A percentile compares a stretch with the other conserved stretches of the same genome.
Conservation (phyloP, 176 grass and related monocot genomes). For the Tillandsia fasciculata region DNA sequence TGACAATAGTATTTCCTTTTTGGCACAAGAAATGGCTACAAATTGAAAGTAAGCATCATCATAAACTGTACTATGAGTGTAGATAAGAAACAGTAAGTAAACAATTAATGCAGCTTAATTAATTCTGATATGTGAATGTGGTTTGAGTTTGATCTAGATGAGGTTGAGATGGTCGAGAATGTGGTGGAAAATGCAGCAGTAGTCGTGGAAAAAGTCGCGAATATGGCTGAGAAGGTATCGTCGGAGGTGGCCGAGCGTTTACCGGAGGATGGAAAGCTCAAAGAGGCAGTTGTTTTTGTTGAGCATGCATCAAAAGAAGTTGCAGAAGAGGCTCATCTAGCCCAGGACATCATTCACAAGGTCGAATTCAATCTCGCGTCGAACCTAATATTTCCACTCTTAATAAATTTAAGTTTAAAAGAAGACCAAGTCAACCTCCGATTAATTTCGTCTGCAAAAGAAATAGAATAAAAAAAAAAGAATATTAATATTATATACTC, state of each 20-base stretch:
- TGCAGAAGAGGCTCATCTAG: constrained; percentile 47
- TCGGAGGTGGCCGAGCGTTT: constrained; percentile 34
- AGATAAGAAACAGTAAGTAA: not conserved
- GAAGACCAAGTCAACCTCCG: not conserved
- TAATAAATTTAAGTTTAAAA: not conserved
- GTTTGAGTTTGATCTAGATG: constrained; percentile 18
- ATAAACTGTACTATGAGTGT: not conserved
- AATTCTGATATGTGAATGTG: not conserved
- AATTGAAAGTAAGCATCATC: constrained; percentile 34
- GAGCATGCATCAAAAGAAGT: constrained; percentile 48
- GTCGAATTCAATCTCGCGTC: constrained; percentile 14
- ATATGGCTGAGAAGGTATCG: constrained; percentile 34
- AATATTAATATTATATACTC: too few relatives aligned
- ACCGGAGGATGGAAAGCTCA: constrained; percentile 30
- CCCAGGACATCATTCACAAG: constrained; percentile 59
- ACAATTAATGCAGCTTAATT: not conserved
- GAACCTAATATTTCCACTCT: not conserved
- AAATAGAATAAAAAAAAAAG: too few relatives aligned
- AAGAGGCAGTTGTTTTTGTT: constrained; percentile 23
- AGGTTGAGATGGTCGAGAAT: constrained; percentile 45
- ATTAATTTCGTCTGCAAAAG: not conserved
- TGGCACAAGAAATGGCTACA: constrained; percentile 45
- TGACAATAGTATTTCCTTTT: constrained; percentile 33
- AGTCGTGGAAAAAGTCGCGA: constrained; percentile 42
- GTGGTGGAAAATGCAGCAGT: constrained; percentile 33